phyloP scores from a whole-genome alignment of 306 rosid species.

The Cajanus cajan region DNA sequence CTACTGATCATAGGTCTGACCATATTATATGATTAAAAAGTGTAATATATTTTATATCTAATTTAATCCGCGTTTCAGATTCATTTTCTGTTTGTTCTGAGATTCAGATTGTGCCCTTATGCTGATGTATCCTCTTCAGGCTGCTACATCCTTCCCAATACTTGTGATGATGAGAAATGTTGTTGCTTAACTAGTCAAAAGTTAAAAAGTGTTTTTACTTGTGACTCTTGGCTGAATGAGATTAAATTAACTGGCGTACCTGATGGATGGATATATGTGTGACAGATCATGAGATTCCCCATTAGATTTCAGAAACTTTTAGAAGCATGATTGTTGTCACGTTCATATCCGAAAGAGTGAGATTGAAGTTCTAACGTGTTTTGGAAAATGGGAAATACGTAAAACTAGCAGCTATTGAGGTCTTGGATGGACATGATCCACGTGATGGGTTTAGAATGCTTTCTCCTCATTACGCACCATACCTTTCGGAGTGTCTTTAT shows the following conservation, averaged over 20 bases:
- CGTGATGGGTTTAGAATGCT: not conserved
- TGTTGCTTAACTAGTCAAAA: not conserved
- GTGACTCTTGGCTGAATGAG: not conserved
- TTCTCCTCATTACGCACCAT: not conserved
- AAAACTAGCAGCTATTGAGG: not conserved
- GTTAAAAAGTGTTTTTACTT: not conserved
- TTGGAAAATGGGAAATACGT: not conserved
- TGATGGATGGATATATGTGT: not conserved
- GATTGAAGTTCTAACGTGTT: not conserved
- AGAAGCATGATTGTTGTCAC: not conserved
- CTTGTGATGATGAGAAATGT: too few species aligned
- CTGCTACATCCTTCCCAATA: not conserved
- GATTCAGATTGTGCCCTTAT: not conserved
- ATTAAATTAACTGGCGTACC: not conserved
- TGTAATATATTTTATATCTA: conserved; percentile 33
- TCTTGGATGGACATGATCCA: not conserved
- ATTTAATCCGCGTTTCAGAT: not conserved
- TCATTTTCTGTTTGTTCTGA: not conserved
- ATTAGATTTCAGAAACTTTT: not conserved
- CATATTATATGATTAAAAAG: conserved; percentile 27
- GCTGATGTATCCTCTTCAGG: not conserved
- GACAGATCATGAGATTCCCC: not conserved
- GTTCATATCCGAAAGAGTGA: not conserved
- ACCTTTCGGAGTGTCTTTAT: not conserved
- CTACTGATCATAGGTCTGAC: conserved; percentile 35